These are phyloP conservation scores for Ramalina peruviana DNA, from an alignment of 495 filamentous ascomycete species.

Conservation along the genomic window DNA sequence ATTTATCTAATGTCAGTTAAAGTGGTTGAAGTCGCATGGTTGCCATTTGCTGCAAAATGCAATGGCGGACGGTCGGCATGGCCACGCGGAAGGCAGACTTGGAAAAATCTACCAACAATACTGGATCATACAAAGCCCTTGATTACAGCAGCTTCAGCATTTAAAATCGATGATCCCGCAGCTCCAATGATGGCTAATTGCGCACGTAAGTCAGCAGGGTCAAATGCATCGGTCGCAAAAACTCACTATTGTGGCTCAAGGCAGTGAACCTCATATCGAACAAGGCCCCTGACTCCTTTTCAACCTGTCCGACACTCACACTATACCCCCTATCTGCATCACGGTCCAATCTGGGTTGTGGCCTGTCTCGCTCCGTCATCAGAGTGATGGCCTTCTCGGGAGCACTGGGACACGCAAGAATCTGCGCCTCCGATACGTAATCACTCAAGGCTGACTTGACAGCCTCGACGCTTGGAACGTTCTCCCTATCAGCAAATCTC, in stretches of 20 bases:
- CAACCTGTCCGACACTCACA: conserved; percentile 64
- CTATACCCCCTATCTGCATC: conserved; percentile 63
- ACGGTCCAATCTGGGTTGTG: conserved; percentile 74
- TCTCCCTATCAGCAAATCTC: conserved; percentile 45
- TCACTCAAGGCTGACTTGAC: conserved; percentile 55
- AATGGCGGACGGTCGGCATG: no score
- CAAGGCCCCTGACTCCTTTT: conserved; percentile 59
- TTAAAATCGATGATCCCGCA: conserved; percentile 85
- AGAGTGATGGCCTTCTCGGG: conserved; percentile 60
- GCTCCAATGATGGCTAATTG: conserved; percentile 71
- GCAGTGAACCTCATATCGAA: conserved; percentile 77
- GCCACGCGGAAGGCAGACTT: no score
- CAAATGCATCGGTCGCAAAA: no score
- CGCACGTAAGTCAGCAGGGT: conserved; percentile 6
- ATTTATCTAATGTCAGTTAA: no score
- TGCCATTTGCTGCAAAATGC: no score
- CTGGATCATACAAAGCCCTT: conserved; percentile 58
- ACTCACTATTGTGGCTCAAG: conserved; percentile 71
- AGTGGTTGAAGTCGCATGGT: no score
- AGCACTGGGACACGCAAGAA: conserved; percentile 61
- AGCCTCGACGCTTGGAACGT: conserved; percentile 42
- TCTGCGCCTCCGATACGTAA: conserved; percentile 63
- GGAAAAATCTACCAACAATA: neutral
- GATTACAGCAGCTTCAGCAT: conserved; percentile 82
- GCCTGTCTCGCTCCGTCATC: conserved; percentile 66